Percentiles rank a stretch among this genome's conserved stretches.
These are phyloP conservation scores for Spergularia bocconei DNA, from an alignment of 148 eudicot species.

Conservation along the genomic window DNA sequence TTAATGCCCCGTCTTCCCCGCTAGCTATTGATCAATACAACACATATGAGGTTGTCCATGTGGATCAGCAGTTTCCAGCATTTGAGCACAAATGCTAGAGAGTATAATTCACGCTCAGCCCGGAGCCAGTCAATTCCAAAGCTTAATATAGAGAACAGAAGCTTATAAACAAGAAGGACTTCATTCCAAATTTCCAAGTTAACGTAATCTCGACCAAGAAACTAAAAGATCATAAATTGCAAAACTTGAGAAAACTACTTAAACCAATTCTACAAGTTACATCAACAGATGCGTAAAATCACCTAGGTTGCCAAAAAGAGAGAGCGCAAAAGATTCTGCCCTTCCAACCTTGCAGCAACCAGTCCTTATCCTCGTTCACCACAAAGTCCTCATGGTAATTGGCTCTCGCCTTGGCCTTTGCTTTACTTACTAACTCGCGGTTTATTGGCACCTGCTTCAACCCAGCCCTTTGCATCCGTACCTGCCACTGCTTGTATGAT, in stretches of 20 bases:
- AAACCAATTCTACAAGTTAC: conserved; percentile 11
- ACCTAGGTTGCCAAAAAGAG: conserved; percentile 46
- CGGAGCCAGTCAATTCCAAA: no score
- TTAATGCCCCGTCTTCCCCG: no score
- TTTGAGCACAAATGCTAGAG: no score
- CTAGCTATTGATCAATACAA: no score
- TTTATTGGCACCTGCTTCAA: conserved; percentile 35
- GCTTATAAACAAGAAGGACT: neutral
- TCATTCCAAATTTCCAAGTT: conserved; percentile 3
- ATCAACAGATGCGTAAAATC: conserved; percentile 2
- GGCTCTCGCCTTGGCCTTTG: conserved; percentile 39
- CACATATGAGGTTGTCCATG: no score
- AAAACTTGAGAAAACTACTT: neutral
- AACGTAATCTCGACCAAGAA: conserved; percentile 3
- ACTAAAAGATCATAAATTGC: neutral
- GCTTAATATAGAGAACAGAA: neutral
- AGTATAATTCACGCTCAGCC: no score
- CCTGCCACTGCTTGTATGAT: conserved; percentile 57
- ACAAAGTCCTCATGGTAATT: conserved; percentile 52
- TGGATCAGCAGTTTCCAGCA: no score
- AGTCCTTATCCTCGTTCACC: conserved; percentile 45
- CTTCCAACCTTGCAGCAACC: conserved; percentile 71
- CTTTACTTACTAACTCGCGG: conserved; percentile 29
- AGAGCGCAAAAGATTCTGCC: conserved; percentile 42
- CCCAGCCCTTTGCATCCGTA: conserved; percentile 44